Percentiles rank a stretch among this genome's conserved stretches.
Evolutionary conservation across 192 early-diverging fungal genomes (phyloP).

Genomic region (Phycomyces blakesleeanus): DNA sequence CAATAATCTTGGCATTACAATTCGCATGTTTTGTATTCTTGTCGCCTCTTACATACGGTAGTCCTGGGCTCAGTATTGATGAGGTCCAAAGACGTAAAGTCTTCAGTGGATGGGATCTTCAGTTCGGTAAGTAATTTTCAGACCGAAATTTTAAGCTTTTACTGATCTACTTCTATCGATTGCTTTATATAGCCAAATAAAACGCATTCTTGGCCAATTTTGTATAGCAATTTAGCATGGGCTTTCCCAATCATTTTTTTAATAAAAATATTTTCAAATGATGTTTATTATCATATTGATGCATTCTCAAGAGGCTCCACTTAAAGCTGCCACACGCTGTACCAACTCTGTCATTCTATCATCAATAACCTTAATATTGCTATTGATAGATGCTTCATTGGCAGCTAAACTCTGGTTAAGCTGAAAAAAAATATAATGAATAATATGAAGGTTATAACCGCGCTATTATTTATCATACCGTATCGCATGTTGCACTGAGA

Average conservation of each 20-base stretch:
- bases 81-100: conserved; percentile 61
- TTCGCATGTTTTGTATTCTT: conserved; percentile 69
- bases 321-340: conserved; percentile 43
- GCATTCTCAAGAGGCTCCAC: not conserved
- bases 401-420: conserved; percentile 53
- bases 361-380: conserved; percentile 64
- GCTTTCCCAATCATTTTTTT: not conserved
- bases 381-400: conserved; percentile 58
- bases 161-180: too few species aligned
- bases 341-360: conserved; percentile 59
- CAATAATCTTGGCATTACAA: conserved; percentile 46
- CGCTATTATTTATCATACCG: conserved; percentile 29
- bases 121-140: conserved; percentile 45
- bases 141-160: too few species aligned
- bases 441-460: too few species aligned
- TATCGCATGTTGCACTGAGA: conserved; percentile 53
- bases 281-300: not conserved
- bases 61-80: conserved; percentile 52
- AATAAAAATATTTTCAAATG: not conserved
- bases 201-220: not conserved
- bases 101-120: conserved; percentile 81
- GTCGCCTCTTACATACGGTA: conserved; percentile 85
- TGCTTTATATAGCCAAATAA: too few species aligned
- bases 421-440: too few species aligned
- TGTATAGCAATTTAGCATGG: not conserved